These are phyloP conservation scores for Eucalyptus viminalis DNA, from an alignment of 345 rosid species.

Conservation along the genomic window DNA sequence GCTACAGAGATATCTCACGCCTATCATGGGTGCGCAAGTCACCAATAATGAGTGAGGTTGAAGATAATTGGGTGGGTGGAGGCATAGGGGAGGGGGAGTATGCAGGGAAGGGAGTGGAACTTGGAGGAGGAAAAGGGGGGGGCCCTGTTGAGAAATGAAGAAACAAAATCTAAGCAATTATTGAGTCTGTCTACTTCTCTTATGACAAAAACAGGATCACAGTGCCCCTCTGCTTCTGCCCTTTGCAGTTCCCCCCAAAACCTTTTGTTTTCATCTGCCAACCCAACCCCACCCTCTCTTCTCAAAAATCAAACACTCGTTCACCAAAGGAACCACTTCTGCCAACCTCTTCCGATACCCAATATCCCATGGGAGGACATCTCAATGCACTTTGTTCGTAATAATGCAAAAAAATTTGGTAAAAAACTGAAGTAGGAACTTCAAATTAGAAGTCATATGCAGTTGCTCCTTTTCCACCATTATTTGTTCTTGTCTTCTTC, in stretches of 20 bases:
- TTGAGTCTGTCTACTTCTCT: constrained; percentile 34
- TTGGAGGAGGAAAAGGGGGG: neutral
- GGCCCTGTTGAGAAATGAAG: constrained; percentile 14
- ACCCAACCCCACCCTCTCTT: neutral
- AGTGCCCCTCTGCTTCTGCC: neutral
- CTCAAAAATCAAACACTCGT: neutral
- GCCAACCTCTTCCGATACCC: neutral
- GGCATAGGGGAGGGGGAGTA: neutral
- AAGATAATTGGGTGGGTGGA: neutral
- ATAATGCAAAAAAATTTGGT: neutral
- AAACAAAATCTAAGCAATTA: constrained; percentile 25
- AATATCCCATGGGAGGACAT: neutral
- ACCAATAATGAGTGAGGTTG: neutral
- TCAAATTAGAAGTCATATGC: neutral
- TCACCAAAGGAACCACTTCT: neutral
- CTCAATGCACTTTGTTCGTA: neutral
- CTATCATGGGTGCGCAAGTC: neutral
- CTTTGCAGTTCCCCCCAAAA: neutral
- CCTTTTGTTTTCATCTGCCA: neutral
- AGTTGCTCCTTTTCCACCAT: neutral
- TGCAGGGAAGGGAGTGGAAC: neutral
- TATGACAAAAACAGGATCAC: neutral
- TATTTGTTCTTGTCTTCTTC: neutral
- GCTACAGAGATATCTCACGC: neutral
- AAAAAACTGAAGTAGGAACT: neutral